Base-by-base conservation (phyloP, 1,284 basidiomycete species). In the Inonotus hispidus region DNA sequence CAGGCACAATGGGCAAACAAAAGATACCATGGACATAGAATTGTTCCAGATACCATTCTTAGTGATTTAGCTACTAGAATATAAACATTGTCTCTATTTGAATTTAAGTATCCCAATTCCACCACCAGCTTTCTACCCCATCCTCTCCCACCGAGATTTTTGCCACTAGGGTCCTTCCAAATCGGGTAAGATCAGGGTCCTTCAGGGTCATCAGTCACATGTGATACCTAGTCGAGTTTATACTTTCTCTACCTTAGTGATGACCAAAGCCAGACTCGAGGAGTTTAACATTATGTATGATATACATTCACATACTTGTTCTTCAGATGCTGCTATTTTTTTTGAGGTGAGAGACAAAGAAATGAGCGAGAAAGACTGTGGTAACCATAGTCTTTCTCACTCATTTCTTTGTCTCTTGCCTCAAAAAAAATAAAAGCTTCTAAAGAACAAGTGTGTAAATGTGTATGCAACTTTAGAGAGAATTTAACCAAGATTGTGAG, bases 21-120 rank as follows among this genome's bases (percentile, higher is more conserved):
- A 41, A 41, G 41, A 27, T 65, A 65, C 47, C 54, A 58, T 38
- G 62, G 64, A 3, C 64, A 65, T 41, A 32, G 62, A 35, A 50
- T 50, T 11, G 2, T 63, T 7, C 58, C 61, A 2, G 19, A 21
- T 19, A 50, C 32, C 10, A 58, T 62, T 16, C 37, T 63, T 21
- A 14, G 19, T 21, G 32, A 63, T 13, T 21, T 60, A 19, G 27
- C 23, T 14, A 2, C 37, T 38, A 6, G 25, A 58, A 21, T 49
- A 8, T 53, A 39, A 53, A 49, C 23, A 23, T 49, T 11, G 32
- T 13, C 23, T 23, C 25, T 32, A 32, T 3, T n/a, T n/a, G n/a
- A 14, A 13, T 52, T 5, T n/a, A 32, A 2, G 2, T 32, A 52
- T 13, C 10, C 5, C 49, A 52, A 52, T 13, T 49, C 14, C 41